Percentiles rank a stretch among this genome's conserved stretches.
Conservation (phyloP, 352 stramenopile species). For the Bremia lactucae region DNA sequence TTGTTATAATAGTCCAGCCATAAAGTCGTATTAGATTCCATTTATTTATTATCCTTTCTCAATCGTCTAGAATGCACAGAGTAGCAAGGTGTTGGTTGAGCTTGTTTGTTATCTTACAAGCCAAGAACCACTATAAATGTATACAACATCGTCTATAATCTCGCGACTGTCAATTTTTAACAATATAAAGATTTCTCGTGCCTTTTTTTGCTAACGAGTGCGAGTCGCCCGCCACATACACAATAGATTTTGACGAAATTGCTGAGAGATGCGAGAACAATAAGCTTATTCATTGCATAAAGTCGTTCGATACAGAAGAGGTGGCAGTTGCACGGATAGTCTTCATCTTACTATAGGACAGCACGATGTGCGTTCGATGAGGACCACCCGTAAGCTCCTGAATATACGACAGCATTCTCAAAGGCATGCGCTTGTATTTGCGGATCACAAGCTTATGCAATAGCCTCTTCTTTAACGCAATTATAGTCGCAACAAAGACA, state of each 20-base stretch:
- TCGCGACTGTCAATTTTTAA: not conserved
- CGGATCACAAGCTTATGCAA: conserved; percentile 26
- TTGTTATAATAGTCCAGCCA: too few relatives aligned
- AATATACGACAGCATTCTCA: conserved; percentile 33
- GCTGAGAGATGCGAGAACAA: conserved; percentile 77
- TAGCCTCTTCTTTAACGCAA: conserved; percentile 35
- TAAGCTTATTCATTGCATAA: conserved; percentile 85
- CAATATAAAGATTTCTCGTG: too few relatives aligned
- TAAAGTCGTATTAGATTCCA: too few relatives aligned
- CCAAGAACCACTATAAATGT: too few relatives aligned
- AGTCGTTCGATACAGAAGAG: conserved; percentile 73
- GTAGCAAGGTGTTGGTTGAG: too few relatives aligned
- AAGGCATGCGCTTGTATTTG: conserved; percentile 45
- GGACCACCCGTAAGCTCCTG: conserved; percentile 38
- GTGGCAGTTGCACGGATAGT: conserved; percentile 30
- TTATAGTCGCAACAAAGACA: conserved; percentile 63
- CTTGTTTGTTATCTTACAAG: too few relatives aligned
- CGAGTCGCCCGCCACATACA: conserved; percentile 89
- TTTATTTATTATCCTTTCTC: too few relatives aligned
- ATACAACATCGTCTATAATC: too few relatives aligned
- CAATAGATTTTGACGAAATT: conserved; percentile 35
- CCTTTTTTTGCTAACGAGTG: conserved; percentile 88
- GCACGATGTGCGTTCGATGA: too few relatives aligned
- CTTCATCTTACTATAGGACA: too few relatives aligned
- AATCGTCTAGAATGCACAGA: too few relatives aligned